These are phyloP conservation scores for Croton setiger DNA, from an alignment of 441 rosid species.

Conservation along the genomic window DNA sequence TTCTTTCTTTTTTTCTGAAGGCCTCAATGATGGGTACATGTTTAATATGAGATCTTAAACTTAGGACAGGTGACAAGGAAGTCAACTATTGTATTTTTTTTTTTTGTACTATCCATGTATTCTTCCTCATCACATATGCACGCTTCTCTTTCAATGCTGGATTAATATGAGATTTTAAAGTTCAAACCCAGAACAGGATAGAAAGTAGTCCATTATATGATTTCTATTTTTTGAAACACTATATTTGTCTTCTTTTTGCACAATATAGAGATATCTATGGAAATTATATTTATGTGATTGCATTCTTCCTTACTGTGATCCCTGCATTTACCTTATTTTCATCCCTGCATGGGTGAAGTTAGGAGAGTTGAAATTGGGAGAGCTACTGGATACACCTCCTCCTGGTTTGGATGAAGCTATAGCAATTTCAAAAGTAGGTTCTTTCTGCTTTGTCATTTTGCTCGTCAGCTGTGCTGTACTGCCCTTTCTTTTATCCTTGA, in stretches of 20 bases:
- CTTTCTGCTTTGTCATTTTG: slow-evolving; percentile 12
- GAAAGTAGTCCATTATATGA: not conserved
- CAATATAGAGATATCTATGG: not conserved
- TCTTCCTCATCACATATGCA: not conserved
- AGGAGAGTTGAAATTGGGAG: slow-evolving; percentile 87
- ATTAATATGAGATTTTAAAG: not conserved
- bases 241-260: not conserved
- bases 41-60: too few relatives aligned
- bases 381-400: slow-evolving; percentile 89
- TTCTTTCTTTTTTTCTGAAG: not conserved
- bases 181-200: not conserved
- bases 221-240: not conserved
- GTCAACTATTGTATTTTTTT: too few relatives aligned
- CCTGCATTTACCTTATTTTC: slow-evolving; percentile 21
- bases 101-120: too few relatives aligned
- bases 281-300: not conserved
- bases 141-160: not conserved
- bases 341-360: slow-evolving; percentile 42
- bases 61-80: too few relatives aligned
- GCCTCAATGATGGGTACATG: not conserved
- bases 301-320: not conserved
- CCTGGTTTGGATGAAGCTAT: slow-evolving; percentile 97
- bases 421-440: slow-evolving; percentile 79
- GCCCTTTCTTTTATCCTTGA: slow-evolving; percentile 1
- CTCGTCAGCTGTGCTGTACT: not conserved